Evolutionary conservation across 2,329 filamentous ascomycete genomes (phyloP).

Genomic region (Dactylellina sp.): DNA sequence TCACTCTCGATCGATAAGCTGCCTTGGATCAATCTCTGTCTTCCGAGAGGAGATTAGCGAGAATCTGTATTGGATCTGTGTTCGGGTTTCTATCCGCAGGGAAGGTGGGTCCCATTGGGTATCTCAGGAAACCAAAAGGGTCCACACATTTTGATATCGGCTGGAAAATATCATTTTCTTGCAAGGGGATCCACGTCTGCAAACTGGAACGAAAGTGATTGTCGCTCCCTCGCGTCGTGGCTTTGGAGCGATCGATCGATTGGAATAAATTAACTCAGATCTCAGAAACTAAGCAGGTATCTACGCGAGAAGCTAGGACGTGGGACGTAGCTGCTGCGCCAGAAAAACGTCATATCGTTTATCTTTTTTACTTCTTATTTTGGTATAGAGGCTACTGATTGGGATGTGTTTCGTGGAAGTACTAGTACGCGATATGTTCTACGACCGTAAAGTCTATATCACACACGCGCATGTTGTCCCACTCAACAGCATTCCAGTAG

Average conservation of each 20-base stretch:
- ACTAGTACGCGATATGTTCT: too few species aligned
- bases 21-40: slow-evolving; percentile 22
- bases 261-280: neutral
- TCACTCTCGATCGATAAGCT: slow-evolving; percentile 23
- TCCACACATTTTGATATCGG: neutral
- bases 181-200: slow-evolving; percentile 10
- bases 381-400: too few species aligned
- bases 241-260: slow-evolving; percentile 30
- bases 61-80: slow-evolving; percentile 41
- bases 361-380: too few species aligned
- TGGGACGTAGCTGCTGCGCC: neutral
- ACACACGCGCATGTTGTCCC: too few species aligned
- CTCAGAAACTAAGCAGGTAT: slow-evolving; percentile 15
- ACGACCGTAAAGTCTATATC: too few species aligned
- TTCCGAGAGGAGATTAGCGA: slow-evolving; percentile 52
- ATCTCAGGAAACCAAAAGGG: too few species aligned
- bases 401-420: too few species aligned
- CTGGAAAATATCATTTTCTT: neutral
- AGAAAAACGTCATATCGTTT: too few species aligned
- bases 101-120: slow-evolving; percentile 44
- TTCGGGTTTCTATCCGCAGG: slow-evolving; percentile 34
- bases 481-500: too few species aligned
- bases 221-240: neutral
- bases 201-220: slow-evolving; percentile 24
- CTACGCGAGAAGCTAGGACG: slow-evolving; percentile 20